Percentiles rank a stretch among this genome's conserved stretches.
Evolutionary conservation across 208 protist genomes (phyloP).

Genomic region (Leishmania turanica): DNA sequence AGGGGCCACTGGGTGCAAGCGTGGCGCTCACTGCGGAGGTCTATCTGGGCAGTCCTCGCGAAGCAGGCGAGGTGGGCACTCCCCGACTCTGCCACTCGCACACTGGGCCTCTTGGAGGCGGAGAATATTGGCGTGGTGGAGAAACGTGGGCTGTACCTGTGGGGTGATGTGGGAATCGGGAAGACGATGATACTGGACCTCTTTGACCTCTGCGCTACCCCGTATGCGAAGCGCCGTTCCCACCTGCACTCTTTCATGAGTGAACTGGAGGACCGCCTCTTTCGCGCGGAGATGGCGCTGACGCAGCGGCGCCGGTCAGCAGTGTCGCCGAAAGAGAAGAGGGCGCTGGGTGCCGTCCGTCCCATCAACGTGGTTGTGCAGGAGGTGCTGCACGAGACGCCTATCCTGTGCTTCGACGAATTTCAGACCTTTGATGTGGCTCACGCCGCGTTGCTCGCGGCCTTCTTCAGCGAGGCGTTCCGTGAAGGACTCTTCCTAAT

Average conservation of each 20-base stretch:
- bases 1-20: background rate
- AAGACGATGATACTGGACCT: slow-evolving; percentile 96
- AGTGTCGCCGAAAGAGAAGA: slow-evolving; percentile 9
- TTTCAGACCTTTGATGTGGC: slow-evolving; percentile 93
- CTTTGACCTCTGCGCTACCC: slow-evolving; percentile 82
- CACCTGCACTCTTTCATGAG: slow-evolving; percentile 96
- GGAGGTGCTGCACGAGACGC: slow-evolving; percentile 70
- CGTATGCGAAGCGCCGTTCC: slow-evolving; percentile 79
- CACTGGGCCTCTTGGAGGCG: slow-evolving; percentile 40
- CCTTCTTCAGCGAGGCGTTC: slow-evolving; percentile 84
- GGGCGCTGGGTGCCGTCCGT: slow-evolving; percentile 19
- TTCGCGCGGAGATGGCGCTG: slow-evolving; percentile 41
- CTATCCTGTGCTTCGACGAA: slow-evolving; percentile 93
- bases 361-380: slow-evolving; percentile 80
- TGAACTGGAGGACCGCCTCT: slow-evolving; percentile 75
- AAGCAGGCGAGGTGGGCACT: slow-evolving; percentile 9
- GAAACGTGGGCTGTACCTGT: slow-evolving; percentile 91
- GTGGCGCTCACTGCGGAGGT: background rate
- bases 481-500: slow-evolving; percentile 74
- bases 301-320: slow-evolving; percentile 26
- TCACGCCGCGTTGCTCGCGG: slow-evolving; percentile 76
- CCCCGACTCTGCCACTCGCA: slow-evolving; percentile 25
- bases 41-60: background rate
- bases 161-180: slow-evolving; percentile 94
- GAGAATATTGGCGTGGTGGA: slow-evolving; percentile 60